These are phyloP conservation scores for Pueraria montana DNA, from an alignment of 306 rosid genomes.

Conservation along the genomic window DNA sequence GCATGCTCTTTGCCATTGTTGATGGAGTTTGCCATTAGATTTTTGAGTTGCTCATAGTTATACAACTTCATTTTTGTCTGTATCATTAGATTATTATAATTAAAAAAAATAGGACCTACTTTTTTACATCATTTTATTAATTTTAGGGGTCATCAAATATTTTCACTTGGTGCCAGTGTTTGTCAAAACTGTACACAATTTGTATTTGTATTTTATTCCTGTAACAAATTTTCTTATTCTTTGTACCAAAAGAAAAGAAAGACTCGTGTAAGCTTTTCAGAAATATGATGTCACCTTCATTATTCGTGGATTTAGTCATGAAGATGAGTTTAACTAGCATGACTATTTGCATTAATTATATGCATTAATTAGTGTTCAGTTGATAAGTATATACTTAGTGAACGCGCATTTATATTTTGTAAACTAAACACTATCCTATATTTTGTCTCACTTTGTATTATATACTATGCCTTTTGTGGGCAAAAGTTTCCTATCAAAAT, in stretches of 20 bases:
- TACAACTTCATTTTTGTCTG: slow-evolving; percentile 11
- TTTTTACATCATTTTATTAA: slow-evolving; percentile 12
- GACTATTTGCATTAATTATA: not conserved
- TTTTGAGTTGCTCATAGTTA: slow-evolving; percentile 41
- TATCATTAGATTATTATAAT: slow-evolving; percentile 42
- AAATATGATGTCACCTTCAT: slow-evolving; percentile 14
- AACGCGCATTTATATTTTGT: not conserved
- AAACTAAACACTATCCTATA: not conserved
- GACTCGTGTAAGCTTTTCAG: slow-evolving; percentile 32
- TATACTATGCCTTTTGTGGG: not conserved
- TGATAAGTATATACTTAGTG: not conserved
- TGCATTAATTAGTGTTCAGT: not conserved
- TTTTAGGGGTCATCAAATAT: slow-evolving; percentile 52
- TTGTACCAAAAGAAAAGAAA: slow-evolving; percentile 44
- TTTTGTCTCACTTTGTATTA: not conserved
- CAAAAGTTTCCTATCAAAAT: not conserved
- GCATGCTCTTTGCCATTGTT: slow-evolving; percentile 48
- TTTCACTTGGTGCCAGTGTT: slow-evolving; percentile 49
- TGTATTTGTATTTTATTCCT: slow-evolving; percentile 37
- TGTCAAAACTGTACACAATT: slow-evolving; percentile 47
- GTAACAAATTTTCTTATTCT: slow-evolving; percentile 37
- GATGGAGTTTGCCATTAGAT: slow-evolving; percentile 40
- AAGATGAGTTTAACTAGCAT: slow-evolving; percentile 17
- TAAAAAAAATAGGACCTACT: slow-evolving; percentile 23
- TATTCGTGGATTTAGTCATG: slow-evolving; percentile 21